Base-by-base conservation (phyloP, 2,329 filamentous ascomycete species). In the Orbilia brochopaga region DNA sequence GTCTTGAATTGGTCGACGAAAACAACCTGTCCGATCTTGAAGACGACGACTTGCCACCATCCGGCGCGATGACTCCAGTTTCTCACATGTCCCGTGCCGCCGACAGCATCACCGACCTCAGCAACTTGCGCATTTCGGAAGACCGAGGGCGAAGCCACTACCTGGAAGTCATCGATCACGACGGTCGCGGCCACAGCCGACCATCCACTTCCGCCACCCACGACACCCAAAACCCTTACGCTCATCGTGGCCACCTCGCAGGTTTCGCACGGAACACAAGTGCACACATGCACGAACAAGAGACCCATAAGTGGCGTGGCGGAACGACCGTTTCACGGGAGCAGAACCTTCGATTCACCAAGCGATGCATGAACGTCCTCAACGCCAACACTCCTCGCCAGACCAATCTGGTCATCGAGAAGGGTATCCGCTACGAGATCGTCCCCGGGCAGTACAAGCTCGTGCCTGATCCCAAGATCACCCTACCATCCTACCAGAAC, bases 331-430 rank as follows among this genome's bases (percentile, higher is more conserved):
- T 74, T 21, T 76, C 75, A 13, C 61, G 56, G 1, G 75, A 76
- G 37, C 75, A 75, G 37, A 74, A 77, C 48, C 62, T 77, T 56
- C 74, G 76, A 2, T 78, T 76, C 46, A 75, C 75, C 15, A 73
- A 75, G 50, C 63, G 76, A 10, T 77, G 76, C 58, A 76, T 77
- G 75, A 69, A 76, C 32, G 72, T 75, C 7, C 73, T 78, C 5
- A 74, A 69, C 17, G 73, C 73, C 19, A 74, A 77, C 59, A 52
- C 76, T 8, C 76, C 76, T 5, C 65, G 76, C 24, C 74, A 75
- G 55, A 77, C 73, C 58, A 73, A 78, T 48, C 75, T 76, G 50
- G 64, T 78, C 15, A 74, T 78, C n/a, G 62, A 74, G 23, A 67
- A 76, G 40, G 76, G 76, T 4, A 74, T 75, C 42, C 73, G 76